phyloP scores from a whole-genome alignment of 176 grass and related monocot species.

The Tillandsia fasciculata region DNA sequence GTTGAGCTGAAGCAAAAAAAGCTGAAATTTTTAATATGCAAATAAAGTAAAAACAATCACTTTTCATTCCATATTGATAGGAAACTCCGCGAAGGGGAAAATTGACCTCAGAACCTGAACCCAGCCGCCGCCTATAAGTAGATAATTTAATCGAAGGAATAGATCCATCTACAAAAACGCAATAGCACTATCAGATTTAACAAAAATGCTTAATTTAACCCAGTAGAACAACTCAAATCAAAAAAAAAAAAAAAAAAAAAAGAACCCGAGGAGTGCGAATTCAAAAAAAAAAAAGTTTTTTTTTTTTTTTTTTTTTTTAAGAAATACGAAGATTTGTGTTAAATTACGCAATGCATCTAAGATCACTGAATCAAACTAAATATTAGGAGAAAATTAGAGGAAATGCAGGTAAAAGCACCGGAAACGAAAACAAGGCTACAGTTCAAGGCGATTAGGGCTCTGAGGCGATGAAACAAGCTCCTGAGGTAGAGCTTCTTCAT shows the following conservation, averaged over 20 bases:
- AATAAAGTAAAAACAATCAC: background rate
- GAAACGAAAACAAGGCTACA: constrained; percentile 80
- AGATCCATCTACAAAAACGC: constrained; percentile 55
- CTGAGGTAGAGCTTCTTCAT: constrained; percentile 82
- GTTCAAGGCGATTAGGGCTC: constrained; percentile 83
- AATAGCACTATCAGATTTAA: background rate
- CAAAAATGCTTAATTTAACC: no score
- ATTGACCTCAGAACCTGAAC: constrained; percentile 38
- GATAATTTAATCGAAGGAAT: constrained; percentile 92
- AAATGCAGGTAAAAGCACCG: constrained; percentile 16
- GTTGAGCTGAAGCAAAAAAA: constrained; percentile 32
- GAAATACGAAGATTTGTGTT: background rate
- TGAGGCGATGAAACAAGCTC: constrained; percentile 78
- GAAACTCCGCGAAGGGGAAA: background rate
- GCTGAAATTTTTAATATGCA: no score
- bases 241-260: no score
- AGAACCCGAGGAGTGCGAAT: background rate
- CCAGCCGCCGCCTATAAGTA: constrained; percentile 71
- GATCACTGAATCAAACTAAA: background rate
- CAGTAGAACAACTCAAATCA: no score
- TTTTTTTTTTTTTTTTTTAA: background rate
- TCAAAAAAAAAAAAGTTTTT: background rate
- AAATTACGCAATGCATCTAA: no score
- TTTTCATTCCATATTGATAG: background rate
- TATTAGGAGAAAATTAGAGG: background rate